Evolutionary conservation across 352 stramenopile genomes (phyloP).

Genomic region (Phytophthora pisi): DNA sequence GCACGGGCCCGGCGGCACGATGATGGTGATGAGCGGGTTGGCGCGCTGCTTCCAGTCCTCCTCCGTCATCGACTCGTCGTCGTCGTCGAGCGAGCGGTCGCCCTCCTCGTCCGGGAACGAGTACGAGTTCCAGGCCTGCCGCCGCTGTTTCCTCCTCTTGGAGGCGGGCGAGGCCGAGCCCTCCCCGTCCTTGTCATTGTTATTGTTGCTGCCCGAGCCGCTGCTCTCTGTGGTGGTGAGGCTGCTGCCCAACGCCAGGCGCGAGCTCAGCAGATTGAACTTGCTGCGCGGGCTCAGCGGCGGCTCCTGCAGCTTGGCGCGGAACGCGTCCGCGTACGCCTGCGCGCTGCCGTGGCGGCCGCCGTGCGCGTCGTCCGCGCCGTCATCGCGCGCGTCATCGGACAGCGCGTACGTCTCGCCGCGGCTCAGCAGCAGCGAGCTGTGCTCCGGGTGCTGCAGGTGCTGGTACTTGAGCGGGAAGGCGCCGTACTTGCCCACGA

Average conservation of each 20-base stretch:
- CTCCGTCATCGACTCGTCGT: conserved; percentile 55
- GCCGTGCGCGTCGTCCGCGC: conserved; percentile 14
- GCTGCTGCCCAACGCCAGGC: conserved; percentile 28
- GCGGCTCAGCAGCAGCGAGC: conserved; percentile 49
- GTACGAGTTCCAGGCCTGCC: conserved; percentile 33
- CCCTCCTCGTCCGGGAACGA: conserved; percentile 28
- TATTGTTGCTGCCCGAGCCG: conserved; percentile 19
- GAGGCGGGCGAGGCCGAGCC: background rate
- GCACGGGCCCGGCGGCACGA: conserved; percentile 73
- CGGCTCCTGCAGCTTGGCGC: conserved; percentile 69
- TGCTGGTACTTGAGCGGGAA: conserved; percentile 42
- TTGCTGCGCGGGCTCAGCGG: conserved; percentile 76
- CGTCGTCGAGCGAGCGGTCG: conserved; percentile 36
- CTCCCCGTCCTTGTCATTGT: conserved; percentile 8
- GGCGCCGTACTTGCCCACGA: conserved; percentile 40
- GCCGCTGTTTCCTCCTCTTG: conserved; percentile 13
- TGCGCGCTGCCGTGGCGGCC: conserved; percentile 41
- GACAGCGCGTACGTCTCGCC: conserved; percentile 66
- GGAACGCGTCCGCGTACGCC: conserved; percentile 70
- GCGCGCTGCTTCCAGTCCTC: conserved; percentile 74
- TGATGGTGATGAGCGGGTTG: conserved; percentile 70
- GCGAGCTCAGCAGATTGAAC: conserved; percentile 56
- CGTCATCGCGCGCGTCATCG: conserved; percentile 43
- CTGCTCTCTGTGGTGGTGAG: conserved; percentile 36
- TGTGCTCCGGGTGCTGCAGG: conserved; percentile 38